These are phyloP conservation scores for Microbotryomycetes sp. DNA, from an alignment of 1,284 basidiomycete genomes.

Conservation along the genomic window DNA sequence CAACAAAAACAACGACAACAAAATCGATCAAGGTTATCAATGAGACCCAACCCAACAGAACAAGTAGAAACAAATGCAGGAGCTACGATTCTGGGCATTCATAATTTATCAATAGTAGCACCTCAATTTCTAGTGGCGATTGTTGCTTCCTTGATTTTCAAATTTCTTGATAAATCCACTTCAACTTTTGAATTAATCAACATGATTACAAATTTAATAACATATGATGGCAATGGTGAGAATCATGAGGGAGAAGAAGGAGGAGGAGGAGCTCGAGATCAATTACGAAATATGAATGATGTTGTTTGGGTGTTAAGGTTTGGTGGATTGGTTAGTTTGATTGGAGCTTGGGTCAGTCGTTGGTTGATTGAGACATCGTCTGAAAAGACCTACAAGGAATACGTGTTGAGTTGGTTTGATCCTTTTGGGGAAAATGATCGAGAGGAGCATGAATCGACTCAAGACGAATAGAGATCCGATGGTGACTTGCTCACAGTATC, in stretches of 20 bases:
- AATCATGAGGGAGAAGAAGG: neutral
- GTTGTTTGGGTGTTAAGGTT: constrained; percentile 45
- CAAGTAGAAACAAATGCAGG: constrained; percentile 11
- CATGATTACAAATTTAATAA: too few species aligned
- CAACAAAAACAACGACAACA: constrained; percentile 8
- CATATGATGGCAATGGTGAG: too few species aligned
- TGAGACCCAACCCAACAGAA: neutral
- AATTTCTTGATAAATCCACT: constrained; percentile 17
- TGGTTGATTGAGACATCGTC: constrained; percentile 34
- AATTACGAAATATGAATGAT: constrained; percentile 22
- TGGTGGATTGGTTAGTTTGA: constrained; percentile 39
- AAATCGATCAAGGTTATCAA: neutral
- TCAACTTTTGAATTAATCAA: too few species aligned
- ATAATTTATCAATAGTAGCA: constrained; percentile 37
- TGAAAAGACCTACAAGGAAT: neutral
- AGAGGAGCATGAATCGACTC: neutral
- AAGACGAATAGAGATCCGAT: too few species aligned
- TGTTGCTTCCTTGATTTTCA: constrained; percentile 42
- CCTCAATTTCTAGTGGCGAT: constrained; percentile 39
- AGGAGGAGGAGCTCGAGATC: neutral
- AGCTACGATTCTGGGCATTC: constrained; percentile 37
- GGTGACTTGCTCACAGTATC: too few species aligned
- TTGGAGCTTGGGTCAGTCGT: constrained; percentile 36
- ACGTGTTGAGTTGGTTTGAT: neutral
- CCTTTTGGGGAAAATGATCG: neutral